phyloP scores from a whole-genome alignment of 805 yeast genomes.

The Vanderwaltozyma tropicalis region DNA sequence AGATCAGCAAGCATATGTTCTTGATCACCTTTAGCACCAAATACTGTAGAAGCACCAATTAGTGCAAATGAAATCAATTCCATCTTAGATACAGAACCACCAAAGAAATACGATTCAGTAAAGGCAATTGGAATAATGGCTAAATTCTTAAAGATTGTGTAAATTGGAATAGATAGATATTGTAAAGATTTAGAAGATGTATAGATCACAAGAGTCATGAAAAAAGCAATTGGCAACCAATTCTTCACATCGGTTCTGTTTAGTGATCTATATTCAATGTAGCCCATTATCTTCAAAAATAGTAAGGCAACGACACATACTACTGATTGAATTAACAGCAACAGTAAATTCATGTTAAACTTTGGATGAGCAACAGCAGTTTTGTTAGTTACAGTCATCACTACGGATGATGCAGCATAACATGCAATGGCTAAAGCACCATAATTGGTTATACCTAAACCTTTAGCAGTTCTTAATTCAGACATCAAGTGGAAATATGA shows the following conservation, averaged over 20 bases:
- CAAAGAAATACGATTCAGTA: slow-evolving; percentile 96
- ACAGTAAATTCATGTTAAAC: slow-evolving; percentile 70
- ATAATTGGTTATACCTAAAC: slow-evolving; percentile 31
- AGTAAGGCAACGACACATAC: slow-evolving; percentile 73
- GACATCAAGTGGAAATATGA: too few relatives aligned
- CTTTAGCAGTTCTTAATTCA: too few relatives aligned
- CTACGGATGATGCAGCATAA: slow-evolving; percentile 81
- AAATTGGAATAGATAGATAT: slow-evolving; percentile 85
- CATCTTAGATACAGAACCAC: slow-evolving; percentile 84
- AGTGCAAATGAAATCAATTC: slow-evolving; percentile 66
- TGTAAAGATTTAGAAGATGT: slow-evolving; percentile 93
- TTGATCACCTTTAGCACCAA: slow-evolving; percentile 79
- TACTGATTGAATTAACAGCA: slow-evolving; percentile 77
- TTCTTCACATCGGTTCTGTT: slow-evolving; percentile 83
- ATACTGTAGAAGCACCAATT: slow-evolving; percentile 83
- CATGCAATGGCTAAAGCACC: slow-evolving; percentile 53
- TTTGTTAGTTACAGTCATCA: slow-evolving; percentile 93
- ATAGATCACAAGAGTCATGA: slow-evolving; percentile 89
- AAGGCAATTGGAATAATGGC: slow-evolving; percentile 95
- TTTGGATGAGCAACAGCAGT: slow-evolving; percentile 63
- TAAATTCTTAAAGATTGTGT: slow-evolving; percentile 94
- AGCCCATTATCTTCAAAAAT: slow-evolving; percentile 58
- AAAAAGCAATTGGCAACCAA: slow-evolving; percentile 89
- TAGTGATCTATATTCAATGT: slow-evolving; percentile 79
- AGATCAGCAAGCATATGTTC: slow-evolving; percentile 18